Percentiles rank a stretch among this genome's conserved stretches.
These are phyloP conservation scores for Pseudomonodictys pantanalensis DNA, from an alignment of 495 filamentous ascomycete species.

Conservation along the genomic window DNA sequence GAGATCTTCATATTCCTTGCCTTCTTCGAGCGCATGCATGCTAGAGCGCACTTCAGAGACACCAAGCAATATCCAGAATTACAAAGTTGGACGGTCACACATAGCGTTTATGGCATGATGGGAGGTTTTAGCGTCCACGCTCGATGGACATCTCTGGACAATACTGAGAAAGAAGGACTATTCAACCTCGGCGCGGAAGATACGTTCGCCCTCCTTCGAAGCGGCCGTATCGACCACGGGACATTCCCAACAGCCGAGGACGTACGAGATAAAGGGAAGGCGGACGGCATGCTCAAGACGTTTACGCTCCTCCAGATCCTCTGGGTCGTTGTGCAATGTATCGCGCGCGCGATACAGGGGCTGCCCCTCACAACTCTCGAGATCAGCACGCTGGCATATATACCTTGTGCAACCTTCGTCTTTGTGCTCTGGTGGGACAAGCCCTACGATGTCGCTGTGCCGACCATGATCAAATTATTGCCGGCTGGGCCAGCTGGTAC, in stretches of 20 bases:
- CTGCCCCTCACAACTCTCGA: constrained; percentile 4
- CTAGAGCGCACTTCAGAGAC: not conserved
- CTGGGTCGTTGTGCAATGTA: not conserved
- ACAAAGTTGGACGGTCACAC: not conserved
- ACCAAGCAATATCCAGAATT: not conserved
- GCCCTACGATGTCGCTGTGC: not conserved
- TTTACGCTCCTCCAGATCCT: constrained; percentile 1
- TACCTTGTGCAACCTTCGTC: not conserved
- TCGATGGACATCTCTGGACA: not conserved
- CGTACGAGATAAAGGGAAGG: constrained; percentile 5
- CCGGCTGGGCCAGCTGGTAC: not conserved
- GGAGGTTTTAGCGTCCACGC: not conserved
- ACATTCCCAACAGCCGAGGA: not conserved
- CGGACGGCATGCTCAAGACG: not conserved
- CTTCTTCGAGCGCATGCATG: not conserved
- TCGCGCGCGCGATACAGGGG: not conserved
- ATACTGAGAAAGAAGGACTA: not conserved
- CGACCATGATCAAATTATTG: not conserved
- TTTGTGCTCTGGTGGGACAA: constrained; percentile 10
- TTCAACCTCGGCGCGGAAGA: not conserved
- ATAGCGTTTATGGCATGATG: not conserved
- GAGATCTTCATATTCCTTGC: constrained; percentile 4
- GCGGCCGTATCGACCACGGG: not conserved
- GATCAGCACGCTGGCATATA: constrained; percentile 5
- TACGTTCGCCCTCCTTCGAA: not conserved